Evolutionary conservation across 768 basidiomycete genomes (phyloP), one percentile per base, ranked within the genome.

Genomic region (Ramaria rubella): DNA sequence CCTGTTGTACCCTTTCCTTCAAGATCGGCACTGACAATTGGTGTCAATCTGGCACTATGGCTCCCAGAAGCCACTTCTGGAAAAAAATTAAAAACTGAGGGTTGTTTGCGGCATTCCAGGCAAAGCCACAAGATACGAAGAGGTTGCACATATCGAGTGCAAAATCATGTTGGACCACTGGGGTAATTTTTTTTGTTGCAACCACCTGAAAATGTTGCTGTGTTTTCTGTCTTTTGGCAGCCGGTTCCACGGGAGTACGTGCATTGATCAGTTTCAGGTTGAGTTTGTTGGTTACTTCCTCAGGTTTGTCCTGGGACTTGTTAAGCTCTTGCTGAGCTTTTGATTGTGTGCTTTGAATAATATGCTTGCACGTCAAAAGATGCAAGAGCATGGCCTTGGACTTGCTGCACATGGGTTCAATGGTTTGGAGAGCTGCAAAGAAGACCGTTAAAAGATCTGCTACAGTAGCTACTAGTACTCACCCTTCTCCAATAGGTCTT

Each of bases 71-170:
- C 55, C 63, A 70, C 45, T 67, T 68, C 9, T 52, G 36, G n/a
- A 63, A 58, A 50, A 69, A 70, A 0, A 40, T 11, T 1, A 50
- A 23, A 44, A 65, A 23, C 36, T 67, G 36, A 1, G 58, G 58
- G 52, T 68, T 64, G 14, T 61, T 53, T 5, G 61, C 62, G 1
- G 55, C 53, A 53, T 69, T 69, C 63, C 64, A 70, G 0, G 68
- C 45, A 29, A 62, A 46, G 14, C 55, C 38, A 30, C 52, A 58
- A 9, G 55, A 31, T 12, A 62, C 42, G n/a, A 67, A 63, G 23
- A 65, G 26, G 19, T 54, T 48, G 51, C 60, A 65, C 21, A 65
- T 17, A 52, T 66, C 65, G 1, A 53, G 53, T 2, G 53, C 59
- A 45, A 67, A 65, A 24, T 64, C 59, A 1, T 43, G 15, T 26